A percentile compares a stretch with the other conserved stretches of the same genome.
phyloP scores from a whole-genome alignment of 169 alveolate species.

The Cyclospora cayetanensis region DNA sequence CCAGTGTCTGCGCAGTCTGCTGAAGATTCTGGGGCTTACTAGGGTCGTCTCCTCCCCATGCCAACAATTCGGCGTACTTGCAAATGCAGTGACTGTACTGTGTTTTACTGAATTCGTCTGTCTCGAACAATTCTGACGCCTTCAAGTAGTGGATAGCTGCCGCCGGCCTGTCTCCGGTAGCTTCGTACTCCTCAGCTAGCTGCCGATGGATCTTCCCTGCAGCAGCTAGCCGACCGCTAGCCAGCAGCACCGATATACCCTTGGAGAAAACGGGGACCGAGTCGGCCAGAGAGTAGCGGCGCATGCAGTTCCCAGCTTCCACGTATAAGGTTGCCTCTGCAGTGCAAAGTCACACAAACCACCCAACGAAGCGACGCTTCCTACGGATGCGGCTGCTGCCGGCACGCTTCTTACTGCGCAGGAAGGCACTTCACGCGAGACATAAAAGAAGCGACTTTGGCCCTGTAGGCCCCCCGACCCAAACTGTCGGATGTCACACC shows the following conservation, averaged over 20 bases:
- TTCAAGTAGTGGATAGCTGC: not conserved
- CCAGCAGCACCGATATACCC: not conserved
- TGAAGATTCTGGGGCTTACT: not conserved
- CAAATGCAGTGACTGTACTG: slow-evolving; percentile 19
- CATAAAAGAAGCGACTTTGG: too few species aligned
- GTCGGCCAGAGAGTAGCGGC: not conserved
- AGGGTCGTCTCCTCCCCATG: not conserved
- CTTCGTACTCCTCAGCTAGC: slow-evolving; percentile 44
- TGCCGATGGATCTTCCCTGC: slow-evolving; percentile 43
- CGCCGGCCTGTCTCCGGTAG: not conserved
- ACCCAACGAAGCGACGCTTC: not conserved
- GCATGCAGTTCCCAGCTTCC: slow-evolving; percentile 53
- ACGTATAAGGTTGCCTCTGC: slow-evolving; percentile 31
- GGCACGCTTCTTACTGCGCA: not conserved
- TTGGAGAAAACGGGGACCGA: not conserved
- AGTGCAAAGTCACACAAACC: not conserved
- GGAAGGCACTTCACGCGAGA: too few species aligned
- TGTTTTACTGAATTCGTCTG: slow-evolving; percentile 43
- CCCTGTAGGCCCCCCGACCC: too few species aligned
- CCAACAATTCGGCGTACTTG: slow-evolving; percentile 39
- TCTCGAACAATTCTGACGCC: slow-evolving; percentile 39
- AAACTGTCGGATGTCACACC: not conserved
- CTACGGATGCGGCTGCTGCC: not conserved
- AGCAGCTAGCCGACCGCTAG: slow-evolving; percentile 2
- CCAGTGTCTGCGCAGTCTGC: slow-evolving; percentile 14